Percentiles rank a stretch among this genome's conserved stretches.
phyloP scores from a whole-genome alignment of 2,329 filamentous ascomycete genomes.

The Leptographium galeiforme region DNA sequence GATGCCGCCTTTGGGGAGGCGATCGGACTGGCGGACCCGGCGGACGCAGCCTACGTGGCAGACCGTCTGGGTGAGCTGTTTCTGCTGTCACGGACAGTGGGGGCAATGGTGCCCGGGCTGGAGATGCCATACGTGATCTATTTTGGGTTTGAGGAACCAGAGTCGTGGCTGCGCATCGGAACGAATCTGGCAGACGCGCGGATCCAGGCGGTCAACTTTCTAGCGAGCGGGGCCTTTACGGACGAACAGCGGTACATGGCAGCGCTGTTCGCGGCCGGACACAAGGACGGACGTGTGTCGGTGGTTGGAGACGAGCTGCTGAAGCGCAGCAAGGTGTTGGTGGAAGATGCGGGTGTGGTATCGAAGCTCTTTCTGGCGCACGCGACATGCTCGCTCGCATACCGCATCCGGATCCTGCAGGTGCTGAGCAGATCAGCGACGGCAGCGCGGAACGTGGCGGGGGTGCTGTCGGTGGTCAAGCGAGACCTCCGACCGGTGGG shows the following conservation, averaged over 20 bases:
- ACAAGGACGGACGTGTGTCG: slow-evolving; percentile 66
- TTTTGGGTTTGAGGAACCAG: slow-evolving; percentile 52
- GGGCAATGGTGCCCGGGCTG: not conserved
- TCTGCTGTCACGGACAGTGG: slow-evolving; percentile 32
- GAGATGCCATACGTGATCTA: slow-evolving; percentile 46
- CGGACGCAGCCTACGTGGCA: slow-evolving; percentile 63
- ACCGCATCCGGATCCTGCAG: slow-evolving; percentile 64
- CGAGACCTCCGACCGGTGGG: slow-evolving; percentile 36
- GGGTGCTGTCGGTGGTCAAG: slow-evolving; percentile 58
- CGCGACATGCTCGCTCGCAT: slow-evolving; percentile 53
- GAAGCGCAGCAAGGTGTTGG: slow-evolving; percentile 61
- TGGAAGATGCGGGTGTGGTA: slow-evolving; percentile 56
- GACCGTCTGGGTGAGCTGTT: slow-evolving; percentile 66
- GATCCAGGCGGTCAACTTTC: slow-evolving; percentile 52
- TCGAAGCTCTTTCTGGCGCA: slow-evolving; percentile 60
- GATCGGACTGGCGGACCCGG: slow-evolving; percentile 50
- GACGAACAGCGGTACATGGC: slow-evolving; percentile 76
- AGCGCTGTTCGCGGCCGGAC: slow-evolving; percentile 70
- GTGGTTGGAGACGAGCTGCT: slow-evolving; percentile 81
- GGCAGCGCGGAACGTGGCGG: slow-evolving; percentile 55
- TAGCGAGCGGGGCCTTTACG: slow-evolving; percentile 75
- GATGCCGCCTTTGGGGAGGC: slow-evolving; percentile 53
- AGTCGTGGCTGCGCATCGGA: slow-evolving; percentile 49
- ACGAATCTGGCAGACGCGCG: slow-evolving; percentile 59
- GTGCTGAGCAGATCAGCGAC: slow-evolving; percentile 64